Conservation (phyloP, 805 yeast species). For the Lipomyces kockii region DNA sequence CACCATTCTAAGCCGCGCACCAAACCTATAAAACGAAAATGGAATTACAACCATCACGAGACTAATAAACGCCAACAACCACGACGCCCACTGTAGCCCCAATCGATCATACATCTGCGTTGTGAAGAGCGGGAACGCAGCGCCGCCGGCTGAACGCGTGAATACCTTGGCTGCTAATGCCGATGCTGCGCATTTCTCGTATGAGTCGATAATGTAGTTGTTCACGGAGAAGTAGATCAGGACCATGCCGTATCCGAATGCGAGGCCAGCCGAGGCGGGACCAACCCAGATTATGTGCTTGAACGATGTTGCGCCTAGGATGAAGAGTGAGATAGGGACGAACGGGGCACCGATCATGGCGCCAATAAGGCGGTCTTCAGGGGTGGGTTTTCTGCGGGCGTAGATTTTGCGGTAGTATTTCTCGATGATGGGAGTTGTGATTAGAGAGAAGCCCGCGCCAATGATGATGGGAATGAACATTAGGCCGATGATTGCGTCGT, state of each 20-base stretch:
- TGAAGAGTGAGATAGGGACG: slow-evolving; percentile 56
- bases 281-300: slow-evolving; percentile 37
- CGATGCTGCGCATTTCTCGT: slow-evolving; percentile 45
- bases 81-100: slow-evolving; percentile 57
- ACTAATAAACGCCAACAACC: slow-evolving; percentile 57
- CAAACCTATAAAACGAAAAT: too few relatives aligned
- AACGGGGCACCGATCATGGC: slow-evolving; percentile 53
- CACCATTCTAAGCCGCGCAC: too few relatives aligned
- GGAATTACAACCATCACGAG: slow-evolving; percentile 58
- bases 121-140: slow-evolving; percentile 60
- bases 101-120: slow-evolving; percentile 56
- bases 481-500: slow-evolving; percentile 77
- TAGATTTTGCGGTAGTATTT: slow-evolving; percentile 52
- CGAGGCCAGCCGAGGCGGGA: slow-evolving; percentile 59
- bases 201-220: slow-evolving; percentile 74
- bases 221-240: slow-evolving; percentile 69
- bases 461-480: slow-evolving; percentile 88
- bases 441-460: slow-evolving; percentile 75
- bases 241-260: slow-evolving; percentile 59
- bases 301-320: slow-evolving; percentile 63
- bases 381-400: slow-evolving; percentile 52
- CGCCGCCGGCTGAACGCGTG: slow-evolving; percentile 62
- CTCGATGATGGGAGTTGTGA: slow-evolving; percentile 74
- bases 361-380: slow-evolving; percentile 60
- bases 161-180: slow-evolving; percentile 65